phyloP scores from a whole-genome alignment of 2,329 filamentous ascomycete genomes.

The Nigrograna mackinnonii region DNA sequence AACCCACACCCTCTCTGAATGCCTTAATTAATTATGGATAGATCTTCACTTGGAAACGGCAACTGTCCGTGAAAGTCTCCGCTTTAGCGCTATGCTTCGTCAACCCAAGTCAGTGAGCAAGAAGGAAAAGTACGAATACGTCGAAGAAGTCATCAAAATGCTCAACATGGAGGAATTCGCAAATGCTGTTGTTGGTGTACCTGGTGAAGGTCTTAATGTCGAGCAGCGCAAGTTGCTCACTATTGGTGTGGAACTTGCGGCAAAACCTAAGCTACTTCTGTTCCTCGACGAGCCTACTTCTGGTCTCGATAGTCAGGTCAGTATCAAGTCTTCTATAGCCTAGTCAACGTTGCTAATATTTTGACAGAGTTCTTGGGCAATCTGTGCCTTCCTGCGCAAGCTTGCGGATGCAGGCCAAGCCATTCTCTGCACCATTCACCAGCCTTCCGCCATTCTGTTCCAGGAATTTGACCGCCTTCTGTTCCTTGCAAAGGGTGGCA shows the following conservation, averaged over 20 bases:
- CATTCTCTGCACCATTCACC: constrained; percentile 53
- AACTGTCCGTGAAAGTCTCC: constrained; percentile 40
- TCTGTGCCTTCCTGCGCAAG: constrained; percentile 64
- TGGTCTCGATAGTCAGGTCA: constrained; percentile 61
- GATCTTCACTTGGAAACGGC: constrained; percentile 43
- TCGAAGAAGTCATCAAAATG: constrained; percentile 68
- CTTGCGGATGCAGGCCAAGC: constrained; percentile 55
- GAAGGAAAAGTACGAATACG: constrained; percentile 63
- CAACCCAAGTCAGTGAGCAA: constrained; percentile 59
- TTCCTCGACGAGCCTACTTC: constrained; percentile 64
- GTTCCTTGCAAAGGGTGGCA: constrained; percentile 48
- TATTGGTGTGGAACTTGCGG: constrained; percentile 73
- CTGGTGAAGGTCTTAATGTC: constrained; percentile 67
- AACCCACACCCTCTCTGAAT: not conserved
- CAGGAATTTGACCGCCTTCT: constrained; percentile 50
- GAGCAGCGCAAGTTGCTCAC: constrained; percentile 73
- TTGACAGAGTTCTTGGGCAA: constrained; percentile 61
- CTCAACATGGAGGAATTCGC: constrained; percentile 70
- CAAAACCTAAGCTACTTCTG: constrained; percentile 65
- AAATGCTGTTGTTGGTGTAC: constrained; percentile 66
- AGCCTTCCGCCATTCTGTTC: constrained; percentile 50
- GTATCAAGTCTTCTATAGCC: not conserved
- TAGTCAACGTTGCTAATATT: constrained; percentile 8
- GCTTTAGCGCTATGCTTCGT: constrained; percentile 39
- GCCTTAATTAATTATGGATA: not conserved